Evolutionary conservation across 176 grass and related monocot species (phyloP).

Genomic region (Cenchrus purpureus): DNA sequence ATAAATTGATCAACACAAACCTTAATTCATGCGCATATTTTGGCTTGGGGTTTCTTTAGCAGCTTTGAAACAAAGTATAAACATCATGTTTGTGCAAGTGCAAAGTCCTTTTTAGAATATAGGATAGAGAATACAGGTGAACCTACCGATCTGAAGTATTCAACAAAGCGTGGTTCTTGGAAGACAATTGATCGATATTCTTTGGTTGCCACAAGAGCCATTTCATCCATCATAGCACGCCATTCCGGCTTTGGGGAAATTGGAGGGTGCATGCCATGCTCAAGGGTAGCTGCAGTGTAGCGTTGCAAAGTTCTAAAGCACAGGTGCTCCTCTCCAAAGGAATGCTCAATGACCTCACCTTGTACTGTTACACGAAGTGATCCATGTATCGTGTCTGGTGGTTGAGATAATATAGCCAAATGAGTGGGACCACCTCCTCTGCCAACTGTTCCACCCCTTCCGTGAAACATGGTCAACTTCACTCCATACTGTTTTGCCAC

Average conservation of each 20-base stretch:
- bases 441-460: constrained; percentile 92
- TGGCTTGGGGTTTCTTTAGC: neutral
- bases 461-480: constrained; percentile 99
- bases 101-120: constrained; percentile 29
- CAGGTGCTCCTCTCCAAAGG: constrained; percentile 90
- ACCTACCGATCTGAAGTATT: constrained; percentile 95
- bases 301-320: constrained; percentile 98
- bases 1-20: constrained; percentile 3
- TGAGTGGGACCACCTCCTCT: constrained; percentile 96
- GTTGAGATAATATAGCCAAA: constrained; percentile 96
- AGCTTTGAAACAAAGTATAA: constrained; percentile 10
- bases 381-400: constrained; percentile 87
- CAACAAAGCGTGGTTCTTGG: constrained; percentile 88
- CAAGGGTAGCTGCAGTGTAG: constrained; percentile 91
- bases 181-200: constrained; percentile 95
- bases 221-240: constrained; percentile 92
- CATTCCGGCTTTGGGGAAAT: constrained; percentile 91
- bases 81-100: constrained; percentile 17
- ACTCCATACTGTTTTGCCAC: constrained; percentile 94
- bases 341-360: constrained; percentile 96
- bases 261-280: constrained; percentile 96
- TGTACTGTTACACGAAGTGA: constrained; percentile 96
- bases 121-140: constrained; percentile 14
- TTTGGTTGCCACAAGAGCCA: constrained; percentile 79
- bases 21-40: neutral